Percentiles rank a stretch among this genome's conserved stretches.
Evolutionary conservation across 2,329 filamentous ascomycete genomes (phyloP).

Genomic region (Trichoderma atrobrunneum): DNA sequence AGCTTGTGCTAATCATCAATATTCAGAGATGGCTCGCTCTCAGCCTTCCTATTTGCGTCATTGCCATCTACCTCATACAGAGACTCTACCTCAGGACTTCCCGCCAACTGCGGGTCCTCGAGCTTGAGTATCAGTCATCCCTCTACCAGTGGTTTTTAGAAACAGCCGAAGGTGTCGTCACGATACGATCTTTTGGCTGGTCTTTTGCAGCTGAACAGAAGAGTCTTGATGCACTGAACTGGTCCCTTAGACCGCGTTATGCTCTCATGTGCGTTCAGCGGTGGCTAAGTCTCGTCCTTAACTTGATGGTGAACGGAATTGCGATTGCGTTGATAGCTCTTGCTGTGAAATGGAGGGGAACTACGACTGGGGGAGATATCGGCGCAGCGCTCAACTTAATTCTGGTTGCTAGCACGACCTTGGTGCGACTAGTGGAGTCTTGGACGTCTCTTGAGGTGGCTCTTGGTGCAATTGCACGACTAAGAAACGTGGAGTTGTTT

Average conservation of each 20-base stretch:
- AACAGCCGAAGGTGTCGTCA: conserved; percentile 30
- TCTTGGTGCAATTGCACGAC: conserved; percentile 25
- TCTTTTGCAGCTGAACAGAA: conserved; percentile 19
- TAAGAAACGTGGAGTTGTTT: conserved; percentile 22
- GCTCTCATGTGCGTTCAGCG: conserved; percentile 46
- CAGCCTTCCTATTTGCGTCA: conserved; percentile 39
- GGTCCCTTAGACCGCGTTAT: conserved; percentile 29
- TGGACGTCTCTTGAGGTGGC: conserved; percentile 27
- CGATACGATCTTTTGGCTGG: conserved; percentile 32
- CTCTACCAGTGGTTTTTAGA: conserved; percentile 44
- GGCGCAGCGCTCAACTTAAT: conserved; percentile 29
- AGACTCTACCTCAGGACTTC: conserved; percentile 47
- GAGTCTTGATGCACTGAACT: conserved; percentile 44
- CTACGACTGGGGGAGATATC: conserved; percentile 21
- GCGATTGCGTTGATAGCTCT: conserved; percentile 37
- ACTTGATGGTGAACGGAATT: conserved; percentile 39
- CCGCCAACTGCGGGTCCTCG: conserved; percentile 53
- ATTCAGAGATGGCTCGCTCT: conserved; percentile 45
- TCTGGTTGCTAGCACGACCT: conserved; percentile 25
- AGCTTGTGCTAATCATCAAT: conserved; percentile 44
- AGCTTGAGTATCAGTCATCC: conserved; percentile 52
- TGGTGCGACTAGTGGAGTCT: conserved; percentile 24
- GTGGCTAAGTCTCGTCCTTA: conserved; percentile 47
- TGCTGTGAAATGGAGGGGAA: conserved; percentile 30
- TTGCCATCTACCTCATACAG: conserved; percentile 28